phyloP scores from a whole-genome alignment of 805 yeast species.

The Metschnikowia continentalis region DNA sequence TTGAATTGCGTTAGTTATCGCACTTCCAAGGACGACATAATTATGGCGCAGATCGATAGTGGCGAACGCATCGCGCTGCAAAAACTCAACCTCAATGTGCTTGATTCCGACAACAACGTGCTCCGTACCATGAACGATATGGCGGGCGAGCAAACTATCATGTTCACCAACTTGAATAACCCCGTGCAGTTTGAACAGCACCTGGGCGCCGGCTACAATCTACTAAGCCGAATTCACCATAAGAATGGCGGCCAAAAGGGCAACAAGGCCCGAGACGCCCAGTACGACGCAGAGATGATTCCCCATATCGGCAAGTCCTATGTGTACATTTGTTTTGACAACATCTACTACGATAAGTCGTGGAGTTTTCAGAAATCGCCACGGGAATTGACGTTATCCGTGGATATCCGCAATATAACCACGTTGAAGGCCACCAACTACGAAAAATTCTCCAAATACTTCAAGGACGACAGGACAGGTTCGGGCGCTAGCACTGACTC shows the following conservation, averaged over 20 bases:
- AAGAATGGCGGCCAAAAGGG: slow-evolving; percentile 2
- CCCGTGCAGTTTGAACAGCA: slow-evolving; percentile 19
- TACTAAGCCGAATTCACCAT: neutral
- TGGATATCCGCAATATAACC: slow-evolving; percentile 34
- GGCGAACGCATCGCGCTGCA: slow-evolving; percentile 35
- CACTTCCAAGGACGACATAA: slow-evolving; percentile 35
- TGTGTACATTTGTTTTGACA: slow-evolving; percentile 40
- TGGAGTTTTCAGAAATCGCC: slow-evolving; percentile 37
- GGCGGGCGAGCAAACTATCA: slow-evolving; percentile 27
- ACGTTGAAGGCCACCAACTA: slow-evolving; percentile 34
- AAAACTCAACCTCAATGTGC: slow-evolving; percentile 30
- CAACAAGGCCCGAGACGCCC: slow-evolving; percentile 10
- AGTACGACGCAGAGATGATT: slow-evolving; percentile 15
- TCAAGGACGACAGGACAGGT: slow-evolving; percentile 15
- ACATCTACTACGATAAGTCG: slow-evolving; percentile 37
- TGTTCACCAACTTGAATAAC: slow-evolving; percentile 35
- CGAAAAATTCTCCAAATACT: slow-evolving; percentile 32
- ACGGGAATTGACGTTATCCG: slow-evolving; percentile 31
- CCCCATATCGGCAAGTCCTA: slow-evolving; percentile 24
- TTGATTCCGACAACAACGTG: slow-evolving; percentile 35
- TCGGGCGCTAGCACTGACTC: neutral
- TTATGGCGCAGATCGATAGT: slow-evolving; percentile 28
- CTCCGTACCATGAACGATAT: slow-evolving; percentile 32
- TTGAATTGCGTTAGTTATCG: slow-evolving; percentile 34
- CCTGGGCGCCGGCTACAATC: neutral